Evolutionary conservation across 192 early-diverging fungal species (phyloP), one percentile per base, ranked within the genome.

Genomic region (Coemansia sp.): DNA sequence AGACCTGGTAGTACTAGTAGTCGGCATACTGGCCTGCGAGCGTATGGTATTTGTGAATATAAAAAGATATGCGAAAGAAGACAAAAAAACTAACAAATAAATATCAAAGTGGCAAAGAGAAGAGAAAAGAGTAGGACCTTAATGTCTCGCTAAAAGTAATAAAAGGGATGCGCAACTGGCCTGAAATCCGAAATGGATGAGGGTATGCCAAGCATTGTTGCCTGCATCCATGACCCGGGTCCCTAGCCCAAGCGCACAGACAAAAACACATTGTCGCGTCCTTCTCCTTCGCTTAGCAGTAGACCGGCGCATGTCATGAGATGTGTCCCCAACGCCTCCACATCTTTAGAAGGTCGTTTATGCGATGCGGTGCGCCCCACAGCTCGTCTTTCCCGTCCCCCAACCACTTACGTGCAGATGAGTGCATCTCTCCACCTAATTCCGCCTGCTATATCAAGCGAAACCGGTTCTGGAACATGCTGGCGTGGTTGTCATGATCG

Each of bases 241-340:
- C 53, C 53, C 12, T 29, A 29, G 50, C 24, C 9, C 12, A 13
- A 53, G 50, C 50, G 50, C 50, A 16, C 53, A 64, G 44, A 18
- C 30, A 43, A 64, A 49, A 35, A 2, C 6, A 5, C 5, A 56
- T 56, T 32, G 53, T 56, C 53, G 29, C 29, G 8, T 16, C 6
- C 5, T 34, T 30, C 16, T 30, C 53, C 29, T 29, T 29, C 7
- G 53, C 53, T n/a, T 16, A 34, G 53, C 53, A 56, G 53, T 56
- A 56, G 53, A 56, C 15, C 53, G 0, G 53, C 22, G 6, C 53
- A 15, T 49, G 45, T 22, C 45, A 49, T 20, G 45, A 49, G 15
- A 29, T 34, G 53, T 16, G 29, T 56, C 53, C 53, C 53, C 53
- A 56, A 56, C 53, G 53, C 53, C 53, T 22, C 53, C 53, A 32